Percentiles rank a stretch among this genome's conserved stretches.
Conservation (phyloP, 768 basidiomycete genomes). For the Serendipita vermifera region DNA sequence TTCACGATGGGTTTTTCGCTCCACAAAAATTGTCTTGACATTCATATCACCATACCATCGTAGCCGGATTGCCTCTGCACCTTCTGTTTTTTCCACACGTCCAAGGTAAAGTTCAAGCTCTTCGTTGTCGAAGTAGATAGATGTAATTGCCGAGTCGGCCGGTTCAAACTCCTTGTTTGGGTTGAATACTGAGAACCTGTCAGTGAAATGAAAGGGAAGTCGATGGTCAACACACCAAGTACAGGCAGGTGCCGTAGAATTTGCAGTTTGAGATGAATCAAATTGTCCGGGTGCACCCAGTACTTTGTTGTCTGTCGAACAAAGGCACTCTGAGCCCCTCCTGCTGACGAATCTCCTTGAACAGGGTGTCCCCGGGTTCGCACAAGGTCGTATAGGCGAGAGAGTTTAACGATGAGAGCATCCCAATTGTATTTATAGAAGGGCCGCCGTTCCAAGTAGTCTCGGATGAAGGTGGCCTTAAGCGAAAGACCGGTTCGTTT, state of each 20-base stretch:
- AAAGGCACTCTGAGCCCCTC: slow-evolving; percentile 92
- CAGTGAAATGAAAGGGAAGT: background rate
- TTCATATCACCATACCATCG: slow-evolving; percentile 93
- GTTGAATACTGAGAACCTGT: slow-evolving; percentile 58
- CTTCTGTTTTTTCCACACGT: slow-evolving; percentile 94
- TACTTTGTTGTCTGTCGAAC: slow-evolving; percentile 99
- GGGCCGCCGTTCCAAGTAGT: slow-evolving; percentile 85
- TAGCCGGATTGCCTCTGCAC: slow-evolving; percentile 90
- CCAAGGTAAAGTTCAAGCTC: slow-evolving; percentile 93
- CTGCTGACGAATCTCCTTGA: slow-evolving; percentile 85
- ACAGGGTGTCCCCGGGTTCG: slow-evolving; percentile 91
- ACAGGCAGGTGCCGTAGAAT: slow-evolving; percentile 89
- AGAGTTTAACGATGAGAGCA: slow-evolving; percentile 88
- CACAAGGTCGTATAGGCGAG: slow-evolving; percentile 87
- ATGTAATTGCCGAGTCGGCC: slow-evolving; percentile 66
- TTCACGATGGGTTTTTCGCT: slow-evolving; percentile 87
- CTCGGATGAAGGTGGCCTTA: slow-evolving; percentile 78
- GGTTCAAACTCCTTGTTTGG: slow-evolving; percentile 82
- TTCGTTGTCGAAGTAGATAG: slow-evolving; percentile 94
- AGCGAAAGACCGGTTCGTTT: slow-evolving; percentile 82
- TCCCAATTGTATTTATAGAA: slow-evolving; percentile 98
- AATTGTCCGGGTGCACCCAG: slow-evolving; percentile 96
- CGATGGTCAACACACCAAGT: slow-evolving; percentile 43
- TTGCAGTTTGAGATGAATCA: slow-evolving; percentile 84
- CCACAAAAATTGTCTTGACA: slow-evolving; percentile 76